phyloP scores from a whole-genome alignment of 2,329 filamentous ascomycete genomes.

The Penicillium oxalicum region DNA sequence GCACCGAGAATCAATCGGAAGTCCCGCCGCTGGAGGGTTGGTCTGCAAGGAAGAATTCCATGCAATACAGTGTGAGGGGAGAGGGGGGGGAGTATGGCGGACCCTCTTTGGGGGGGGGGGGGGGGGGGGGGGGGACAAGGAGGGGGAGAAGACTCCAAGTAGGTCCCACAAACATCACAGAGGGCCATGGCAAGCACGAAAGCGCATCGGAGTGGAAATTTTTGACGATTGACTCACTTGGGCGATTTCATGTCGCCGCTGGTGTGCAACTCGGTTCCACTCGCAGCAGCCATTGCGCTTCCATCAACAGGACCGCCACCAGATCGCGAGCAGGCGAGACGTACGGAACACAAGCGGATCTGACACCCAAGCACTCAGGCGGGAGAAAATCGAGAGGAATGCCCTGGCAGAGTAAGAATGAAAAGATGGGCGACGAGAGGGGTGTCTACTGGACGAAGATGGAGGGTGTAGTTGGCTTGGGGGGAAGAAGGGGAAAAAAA shows the following conservation, averaged over 20 bases:
- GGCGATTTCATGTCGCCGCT: constrained; percentile 55
- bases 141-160: neutral
- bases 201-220: neutral
- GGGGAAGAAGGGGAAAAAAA: constrained; percentile 8
- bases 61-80: constrained; percentile 18
- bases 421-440: constrained; percentile 4
- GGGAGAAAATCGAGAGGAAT: constrained; percentile 6
- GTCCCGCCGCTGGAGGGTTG: neutral
- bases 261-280: constrained; percentile 45
- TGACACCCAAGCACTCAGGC: too few species aligned
- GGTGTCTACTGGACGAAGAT: constrained; percentile 2
- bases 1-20: neutral
- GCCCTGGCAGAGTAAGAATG: neutral
- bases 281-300: constrained; percentile 40
- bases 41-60: constrained; percentile 12
- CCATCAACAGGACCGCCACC: constrained; percentile 27
- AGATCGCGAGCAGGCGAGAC: constrained; percentile 10
- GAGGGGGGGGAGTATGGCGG: constrained; percentile 3
- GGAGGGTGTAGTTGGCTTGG: constrained; percentile 4
- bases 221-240: constrained; percentile 45
- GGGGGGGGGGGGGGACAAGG: neutral
- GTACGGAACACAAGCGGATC: neutral
- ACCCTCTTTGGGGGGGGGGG: constrained; percentile 6
- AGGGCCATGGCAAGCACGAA: neutral
- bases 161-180: neutral